Base-by-base conservation (phyloP, 768 basidiomycete genomes). In the Galerina marginata region DNA sequence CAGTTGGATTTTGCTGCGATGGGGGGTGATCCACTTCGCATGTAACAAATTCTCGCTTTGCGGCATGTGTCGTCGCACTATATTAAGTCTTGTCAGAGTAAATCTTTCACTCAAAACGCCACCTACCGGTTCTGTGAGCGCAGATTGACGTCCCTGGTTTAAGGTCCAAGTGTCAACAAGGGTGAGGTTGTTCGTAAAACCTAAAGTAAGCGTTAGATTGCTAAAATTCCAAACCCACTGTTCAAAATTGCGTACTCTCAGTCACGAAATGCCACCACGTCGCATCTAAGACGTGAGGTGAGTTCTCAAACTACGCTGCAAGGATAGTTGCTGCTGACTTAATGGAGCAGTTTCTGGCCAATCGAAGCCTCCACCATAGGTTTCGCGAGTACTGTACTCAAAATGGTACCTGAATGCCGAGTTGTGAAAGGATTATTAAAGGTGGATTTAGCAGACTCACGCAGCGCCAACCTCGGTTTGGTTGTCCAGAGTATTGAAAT, bases 311-410 rank as follows among this genome's bases (percentile, higher is more conserved):
- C n/a, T 3, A 33, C 4, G 7, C 29, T 33, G 4, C 5, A 14
- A 53, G 25, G 20, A 40, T 25, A 23, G 4, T 14, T 7, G 10
- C 3, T 23, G 14, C 38, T 14, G 23, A 53, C 51, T 53, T n/a
- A 53, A 7, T 15, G 51, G 51, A 29, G 51, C 51, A 38, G 38
- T 53, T 15, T 40, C 39, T 16, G 51, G 51, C 51, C 51, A 53
- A 15, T 53, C 51, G 29, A 53, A 40, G 4, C 51, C 51, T 15
- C 23, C 38, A 5, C 51, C 51, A 15, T 53, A 53, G 2, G 39
- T 53, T 25, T 53, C 51, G 39, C 51, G 51, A 2, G 51, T 53
- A 14, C 51, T 53, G 51, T 53, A 53, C 11, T 53, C 51, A n/a
- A 53, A 53, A 42, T 53, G 51, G 14, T 53, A 40, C 20, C 51